A percentile compares a stretch with the other conserved stretches of the same genome.
These are phyloP conservation scores for Macrophomina pseudophaseolina DNA, from an alignment of 2,329 filamentous ascomycete genomes.

Conservation along the genomic window DNA sequence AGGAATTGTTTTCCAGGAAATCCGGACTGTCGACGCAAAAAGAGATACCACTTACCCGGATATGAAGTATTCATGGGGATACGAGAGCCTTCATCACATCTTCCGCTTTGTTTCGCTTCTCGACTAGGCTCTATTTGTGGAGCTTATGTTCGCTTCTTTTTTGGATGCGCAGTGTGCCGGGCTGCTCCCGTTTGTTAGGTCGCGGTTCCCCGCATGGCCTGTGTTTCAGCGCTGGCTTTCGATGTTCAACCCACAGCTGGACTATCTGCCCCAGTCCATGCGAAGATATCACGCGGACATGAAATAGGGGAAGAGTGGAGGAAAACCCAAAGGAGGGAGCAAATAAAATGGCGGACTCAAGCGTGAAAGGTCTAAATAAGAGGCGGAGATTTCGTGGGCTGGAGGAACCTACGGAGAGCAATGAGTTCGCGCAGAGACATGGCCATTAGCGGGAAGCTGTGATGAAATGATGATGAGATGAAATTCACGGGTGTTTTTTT, in stretches of 20 bases:
- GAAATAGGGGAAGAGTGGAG: too few species aligned
- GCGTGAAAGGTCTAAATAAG: neutral
- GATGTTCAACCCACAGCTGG: neutral
- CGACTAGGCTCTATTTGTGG: slow-evolving; percentile 1
- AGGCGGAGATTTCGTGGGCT: neutral
- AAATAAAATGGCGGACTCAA: neutral
- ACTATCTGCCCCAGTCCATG: neutral
- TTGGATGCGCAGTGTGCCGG: slow-evolving; percentile 7
- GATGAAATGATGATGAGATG: slow-evolving; percentile 25
- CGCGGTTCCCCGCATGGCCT: slow-evolving; percentile 18
- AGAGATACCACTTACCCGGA: slow-evolving; percentile 25
- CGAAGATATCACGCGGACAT: neutral
- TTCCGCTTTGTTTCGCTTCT: slow-evolving; percentile 19
- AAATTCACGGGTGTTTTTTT: slow-evolving; percentile 24
- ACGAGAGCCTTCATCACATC: slow-evolving; percentile 23
- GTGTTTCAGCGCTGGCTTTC: slow-evolving; percentile 3
- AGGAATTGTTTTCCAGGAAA: slow-evolving; percentile 13
- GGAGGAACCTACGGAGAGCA: neutral
- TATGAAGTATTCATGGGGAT: slow-evolving; percentile 24
- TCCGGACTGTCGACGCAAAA: slow-evolving; percentile 23
- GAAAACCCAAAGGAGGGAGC: neutral
- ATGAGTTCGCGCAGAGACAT: slow-evolving; percentile 14
- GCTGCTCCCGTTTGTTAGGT: slow-evolving; percentile 12
- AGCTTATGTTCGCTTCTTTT: slow-evolving; percentile 15
- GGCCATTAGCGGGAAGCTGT: slow-evolving; percentile 22